Percentiles rank a stretch among this genome's conserved stretches.
phyloP scores from a whole-genome alignment of 2,329 filamentous ascomycete species.

The Neodidymelliopsis sp. region DNA sequence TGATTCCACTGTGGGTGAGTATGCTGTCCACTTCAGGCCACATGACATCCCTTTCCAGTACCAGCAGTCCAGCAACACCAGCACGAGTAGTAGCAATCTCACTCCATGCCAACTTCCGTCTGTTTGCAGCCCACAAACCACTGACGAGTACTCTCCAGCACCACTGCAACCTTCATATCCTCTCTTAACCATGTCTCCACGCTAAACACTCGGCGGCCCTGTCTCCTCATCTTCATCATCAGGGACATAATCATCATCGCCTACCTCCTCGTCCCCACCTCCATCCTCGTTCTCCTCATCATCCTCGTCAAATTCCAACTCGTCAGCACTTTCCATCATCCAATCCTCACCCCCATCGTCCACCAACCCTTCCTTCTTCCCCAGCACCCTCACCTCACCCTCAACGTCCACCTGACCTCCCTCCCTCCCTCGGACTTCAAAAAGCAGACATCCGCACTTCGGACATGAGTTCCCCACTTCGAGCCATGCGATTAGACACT shows the following conservation, averaged over 20 bases:
- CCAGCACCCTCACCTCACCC: slow-evolving; percentile 14
- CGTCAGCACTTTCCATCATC: slow-evolving; percentile 19
- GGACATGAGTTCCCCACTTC: slow-evolving; percentile 28
- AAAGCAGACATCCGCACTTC: slow-evolving; percentile 27
- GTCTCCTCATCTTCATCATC: slow-evolving; percentile 5
- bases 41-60: no score
- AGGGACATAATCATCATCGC: neutral
- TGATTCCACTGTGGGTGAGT: no score
- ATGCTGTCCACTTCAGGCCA: no score
- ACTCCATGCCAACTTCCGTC: no score
- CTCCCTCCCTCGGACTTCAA: slow-evolving; percentile 10
- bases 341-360: slow-evolving; percentile 11
- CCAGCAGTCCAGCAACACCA: no score
- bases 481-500: slow-evolving; percentile 30
- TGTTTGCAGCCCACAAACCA: no score
- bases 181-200: no score
- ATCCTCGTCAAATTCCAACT: slow-evolving; percentile 14
- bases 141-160: no score
- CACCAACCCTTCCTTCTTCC: slow-evolving; percentile 9
- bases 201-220: neutral
- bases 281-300: slow-evolving; percentile 13
- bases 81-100: no score
- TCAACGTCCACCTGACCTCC: slow-evolving; percentile 2
- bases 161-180: no score
- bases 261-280: slow-evolving; percentile 1